Conservation (phyloP, 148 eudicot genomes). For the Silene uniflora region DNA sequence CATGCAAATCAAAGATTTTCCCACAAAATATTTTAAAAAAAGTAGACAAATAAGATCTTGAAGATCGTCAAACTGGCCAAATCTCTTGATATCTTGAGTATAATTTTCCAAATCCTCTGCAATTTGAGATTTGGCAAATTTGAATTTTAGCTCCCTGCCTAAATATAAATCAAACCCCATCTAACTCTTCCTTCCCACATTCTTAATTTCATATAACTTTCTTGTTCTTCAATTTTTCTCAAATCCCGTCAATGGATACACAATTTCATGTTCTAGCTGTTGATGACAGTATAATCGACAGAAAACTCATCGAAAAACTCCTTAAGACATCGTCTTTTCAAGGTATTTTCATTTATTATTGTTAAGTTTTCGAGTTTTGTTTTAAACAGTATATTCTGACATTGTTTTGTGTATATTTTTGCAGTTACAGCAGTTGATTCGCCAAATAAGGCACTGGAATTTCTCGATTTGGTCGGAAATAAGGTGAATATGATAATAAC, state of each 20-base stretch:
- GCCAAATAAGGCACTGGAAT: background rate
- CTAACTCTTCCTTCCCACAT: background rate
- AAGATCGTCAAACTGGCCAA: conserved; percentile 11
- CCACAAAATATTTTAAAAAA: conserved; percentile 10
- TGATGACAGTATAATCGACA: conserved; percentile 21
- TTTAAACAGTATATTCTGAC: background rate
- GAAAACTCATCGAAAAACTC: conserved; percentile 16
- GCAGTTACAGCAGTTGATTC: conserved; percentile 1
- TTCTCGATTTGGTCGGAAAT: conserved; percentile 18
- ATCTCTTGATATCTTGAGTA: conserved; percentile 1
- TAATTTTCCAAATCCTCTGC: background rate
- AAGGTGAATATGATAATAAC: too few species aligned
- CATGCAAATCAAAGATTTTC: background rate
- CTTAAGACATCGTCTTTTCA: conserved; percentile 18
- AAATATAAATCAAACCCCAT: background rate
- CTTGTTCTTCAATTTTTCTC: background rate
- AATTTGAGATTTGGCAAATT: too few species aligned
- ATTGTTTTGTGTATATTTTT: background rate
- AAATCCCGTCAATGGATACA: background rate
- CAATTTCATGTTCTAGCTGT: conserved; percentile 20
- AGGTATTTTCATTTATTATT: conserved; percentile 6
- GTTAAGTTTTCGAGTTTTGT: background rate
- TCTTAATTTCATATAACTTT: background rate
- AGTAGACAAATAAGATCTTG: background rate
- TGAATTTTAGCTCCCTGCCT: background rate